phyloP scores from a whole-genome alignment of 2,329 filamentous ascomycete genomes.

The Xylariales sp. region DNA sequence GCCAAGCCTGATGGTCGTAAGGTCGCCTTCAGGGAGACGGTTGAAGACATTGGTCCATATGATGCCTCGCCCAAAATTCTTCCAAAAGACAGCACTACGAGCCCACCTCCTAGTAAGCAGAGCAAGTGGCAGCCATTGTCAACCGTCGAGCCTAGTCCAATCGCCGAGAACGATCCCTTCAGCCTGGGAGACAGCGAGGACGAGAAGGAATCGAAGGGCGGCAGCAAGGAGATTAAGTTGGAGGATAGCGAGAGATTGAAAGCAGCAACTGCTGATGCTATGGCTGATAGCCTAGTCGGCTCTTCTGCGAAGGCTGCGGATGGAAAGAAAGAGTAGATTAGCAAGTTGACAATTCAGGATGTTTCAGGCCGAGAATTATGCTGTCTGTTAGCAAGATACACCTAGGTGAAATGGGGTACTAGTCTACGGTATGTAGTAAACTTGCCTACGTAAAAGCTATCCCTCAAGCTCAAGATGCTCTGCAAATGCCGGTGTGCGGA shows the following conservation, averaged over 20 bases:
- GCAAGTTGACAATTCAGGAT: slow-evolving; percentile 15
- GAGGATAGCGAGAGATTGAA: slow-evolving; percentile 72
- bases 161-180: slow-evolving; percentile 93
- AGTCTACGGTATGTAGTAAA: not conserved
- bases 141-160: slow-evolving; percentile 83
- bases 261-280: slow-evolving; percentile 72
- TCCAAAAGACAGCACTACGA: slow-evolving; percentile 61
- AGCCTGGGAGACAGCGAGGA: slow-evolving; percentile 96
- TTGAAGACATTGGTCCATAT: slow-evolving; percentile 86
- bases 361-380: slow-evolving; percentile 8
- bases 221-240: slow-evolving; percentile 62
- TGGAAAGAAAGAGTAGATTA: slow-evolving; percentile 39
- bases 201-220: slow-evolving; percentile 81
- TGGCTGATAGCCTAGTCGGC: slow-evolving; percentile 66
- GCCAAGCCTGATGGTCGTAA: slow-evolving; percentile 64
- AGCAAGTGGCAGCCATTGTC: slow-evolving; percentile 99
- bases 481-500: not conserved
- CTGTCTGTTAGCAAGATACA: slow-evolving; percentile 22
- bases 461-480: not conserved
- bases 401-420: not conserved
- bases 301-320: slow-evolving; percentile 49
- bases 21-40: slow-evolving; percentile 69
- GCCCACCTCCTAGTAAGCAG: slow-evolving; percentile 66
- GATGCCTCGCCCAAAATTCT: slow-evolving; percentile 69
- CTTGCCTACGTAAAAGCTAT: not conserved